Percentiles rank a stretch among this genome's conserved stretches.
Evolutionary conservation across 495 filamentous ascomycete species (phyloP).

Genomic region (Staphylotrichum tortipilum): DNA sequence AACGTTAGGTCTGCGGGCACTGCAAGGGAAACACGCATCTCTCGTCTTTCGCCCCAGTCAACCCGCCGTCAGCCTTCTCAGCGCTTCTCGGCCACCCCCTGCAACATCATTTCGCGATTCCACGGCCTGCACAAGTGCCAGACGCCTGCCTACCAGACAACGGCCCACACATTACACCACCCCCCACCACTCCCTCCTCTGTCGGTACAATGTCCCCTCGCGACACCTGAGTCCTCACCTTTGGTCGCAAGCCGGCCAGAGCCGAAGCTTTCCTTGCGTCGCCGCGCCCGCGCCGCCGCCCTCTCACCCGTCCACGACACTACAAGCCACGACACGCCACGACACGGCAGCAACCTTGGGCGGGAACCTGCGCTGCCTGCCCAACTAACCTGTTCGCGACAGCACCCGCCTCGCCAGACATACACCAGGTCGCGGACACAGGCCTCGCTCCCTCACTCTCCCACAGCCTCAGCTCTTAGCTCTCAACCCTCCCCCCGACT

Average conservation of each 20-base stretch:
- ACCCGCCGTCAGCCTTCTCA: neutral
- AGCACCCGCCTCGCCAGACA: neutral
- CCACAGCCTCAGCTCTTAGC: no score
- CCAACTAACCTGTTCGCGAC: neutral
- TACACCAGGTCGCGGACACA: no score
- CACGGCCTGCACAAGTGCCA: neutral
- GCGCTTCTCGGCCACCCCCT: neutral
- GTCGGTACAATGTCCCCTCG: constrained; percentile 14
- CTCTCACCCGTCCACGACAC: constrained; percentile 4
- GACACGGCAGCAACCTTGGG: no score
- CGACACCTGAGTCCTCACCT: constrained; percentile 5
- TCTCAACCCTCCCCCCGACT: constrained; percentile 3
- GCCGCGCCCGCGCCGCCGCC: constrained; percentile 3
- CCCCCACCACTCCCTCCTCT: neutral
- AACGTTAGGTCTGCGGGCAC: neutral
- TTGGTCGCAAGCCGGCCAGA: constrained; percentile 14
- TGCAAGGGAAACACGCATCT: constrained; percentile 7
- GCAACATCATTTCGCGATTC: constrained; percentile 5
- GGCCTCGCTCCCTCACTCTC: no score
- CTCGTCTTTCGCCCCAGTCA: neutral
- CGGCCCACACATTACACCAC: neutral
- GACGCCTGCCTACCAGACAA: no score
- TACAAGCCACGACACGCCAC: no score
- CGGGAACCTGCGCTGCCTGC: neutral
- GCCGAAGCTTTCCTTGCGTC: constrained; percentile 12